Evolutionary conservation across 2,329 filamentous ascomycete genomes (phyloP).

Genomic region (Diaporthe citri): DNA sequence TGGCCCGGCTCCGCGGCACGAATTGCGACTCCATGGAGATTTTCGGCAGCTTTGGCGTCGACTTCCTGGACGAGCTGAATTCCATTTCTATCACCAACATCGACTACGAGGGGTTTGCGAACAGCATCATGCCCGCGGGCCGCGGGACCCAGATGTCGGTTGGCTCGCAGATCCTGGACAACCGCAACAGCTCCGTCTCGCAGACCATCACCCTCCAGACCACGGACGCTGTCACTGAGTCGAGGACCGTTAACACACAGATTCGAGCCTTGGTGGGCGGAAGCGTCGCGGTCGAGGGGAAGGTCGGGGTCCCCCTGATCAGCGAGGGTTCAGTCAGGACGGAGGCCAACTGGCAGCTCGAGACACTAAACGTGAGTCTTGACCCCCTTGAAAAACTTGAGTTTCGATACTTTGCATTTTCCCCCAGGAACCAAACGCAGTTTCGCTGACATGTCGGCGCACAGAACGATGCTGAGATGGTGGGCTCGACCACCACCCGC

Average conservation of each 20-base stretch:
- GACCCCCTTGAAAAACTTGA: background rate
- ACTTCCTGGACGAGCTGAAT: slow-evolving; percentile 42
- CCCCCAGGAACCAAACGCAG: background rate
- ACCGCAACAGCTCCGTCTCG: slow-evolving; percentile 39
- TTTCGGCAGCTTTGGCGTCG: slow-evolving; percentile 37
- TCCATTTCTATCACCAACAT: slow-evolving; percentile 40
- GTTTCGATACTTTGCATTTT: background rate
- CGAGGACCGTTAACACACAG: slow-evolving; percentile 32
- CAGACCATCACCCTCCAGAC: slow-evolving; percentile 40
- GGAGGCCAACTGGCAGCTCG: slow-evolving; percentile 37
- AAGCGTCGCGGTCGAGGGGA: slow-evolving; percentile 30
- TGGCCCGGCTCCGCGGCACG: slow-evolving; percentile 37
- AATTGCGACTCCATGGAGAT: slow-evolving; percentile 34
- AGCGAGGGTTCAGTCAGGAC: slow-evolving; percentile 25
- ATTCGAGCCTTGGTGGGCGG: slow-evolving; percentile 36
- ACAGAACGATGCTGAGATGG: slow-evolving; percentile 33
- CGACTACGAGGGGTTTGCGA: slow-evolving; percentile 40
- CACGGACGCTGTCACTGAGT: slow-evolving; percentile 37
- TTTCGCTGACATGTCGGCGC: background rate
- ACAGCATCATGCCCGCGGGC: slow-evolving; percentile 38
- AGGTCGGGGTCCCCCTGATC: slow-evolving; percentile 37
- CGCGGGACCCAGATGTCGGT: slow-evolving; percentile 38
- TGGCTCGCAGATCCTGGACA: slow-evolving; percentile 41
- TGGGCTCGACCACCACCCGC: slow-evolving; percentile 35
- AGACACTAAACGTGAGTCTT: slow-evolving; percentile 29